Percentiles rank a stretch among this genome's conserved stretches.
phyloP scores from a whole-genome alignment of 345 rosid genomes.

The Eucalyptus shirleyi region DNA sequence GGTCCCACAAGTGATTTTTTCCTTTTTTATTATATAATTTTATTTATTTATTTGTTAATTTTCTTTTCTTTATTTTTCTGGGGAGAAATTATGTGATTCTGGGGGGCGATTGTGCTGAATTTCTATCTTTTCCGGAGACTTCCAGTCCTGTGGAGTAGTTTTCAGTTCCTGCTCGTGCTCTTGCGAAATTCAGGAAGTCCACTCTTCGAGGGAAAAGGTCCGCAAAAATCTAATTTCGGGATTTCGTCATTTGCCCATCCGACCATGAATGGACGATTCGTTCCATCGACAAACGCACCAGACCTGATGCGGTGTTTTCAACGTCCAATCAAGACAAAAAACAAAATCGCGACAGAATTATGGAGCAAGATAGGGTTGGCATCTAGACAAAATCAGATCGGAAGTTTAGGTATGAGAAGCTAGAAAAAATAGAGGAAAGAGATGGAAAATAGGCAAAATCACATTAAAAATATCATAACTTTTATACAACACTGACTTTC shows the following conservation, averaged over 20 bases:
- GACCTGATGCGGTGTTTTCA: neutral
- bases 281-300: neutral
- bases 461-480: fast-evolving
- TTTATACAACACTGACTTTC: fast-evolving
- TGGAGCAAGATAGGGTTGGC: neutral
- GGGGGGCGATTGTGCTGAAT: neutral
- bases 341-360: neutral
- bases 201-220: neutral
- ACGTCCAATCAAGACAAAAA: neutral
- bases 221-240: neutral
- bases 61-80: neutral
- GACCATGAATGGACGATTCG: neutral
- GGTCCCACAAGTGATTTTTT: neutral
- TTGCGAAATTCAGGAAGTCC: neutral
- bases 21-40: neutral
- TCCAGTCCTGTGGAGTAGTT: neutral
- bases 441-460: neutral
- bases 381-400: neutral
- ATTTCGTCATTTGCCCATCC: neutral
- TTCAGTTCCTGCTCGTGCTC: neutral
- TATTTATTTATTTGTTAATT: neutral
- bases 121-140: neutral
- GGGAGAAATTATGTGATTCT: neutral
- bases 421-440: neutral
- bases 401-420: neutral